Base-by-base conservation (phyloP, 176 grass and related monocot species). In the Musa troglodytarum region DNA sequence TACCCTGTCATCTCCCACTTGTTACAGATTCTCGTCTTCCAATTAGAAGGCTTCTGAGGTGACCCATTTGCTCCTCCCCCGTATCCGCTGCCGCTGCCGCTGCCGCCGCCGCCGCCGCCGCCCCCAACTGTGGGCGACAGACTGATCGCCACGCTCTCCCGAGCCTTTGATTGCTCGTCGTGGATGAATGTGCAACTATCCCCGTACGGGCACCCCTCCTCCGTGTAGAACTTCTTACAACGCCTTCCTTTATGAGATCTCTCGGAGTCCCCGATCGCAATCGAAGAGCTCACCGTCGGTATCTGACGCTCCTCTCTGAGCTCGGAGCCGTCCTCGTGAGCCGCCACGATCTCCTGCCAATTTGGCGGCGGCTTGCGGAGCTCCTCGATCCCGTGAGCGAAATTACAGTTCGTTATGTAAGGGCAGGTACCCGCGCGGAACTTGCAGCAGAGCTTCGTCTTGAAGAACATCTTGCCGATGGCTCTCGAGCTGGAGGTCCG, bases 1-100 rank as follows among this genome's bases (percentile, higher is more conserved):
- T 99, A 99, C 3, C 96, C 91, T 77, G 96, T 99, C 91, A 92
- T 99, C 91, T 99, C 96, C 96, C 96, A 99, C 86, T 99, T 99
- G 88, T 99, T 99, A 69, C 96, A 99, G 63, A 95, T 95, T 76
- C 96, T 81, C 4, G 91, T 99, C 84, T 99, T 99, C 96, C 96
- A 99, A 79, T 99, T 95, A 1, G 96, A 99, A 8, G 96, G 96
- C 65, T 99, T 99, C 82, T 74, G 88, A 49, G 34, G 75, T 1
- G 72, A 50, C 1, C 15, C 88, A 83, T 76, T 86, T 1, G 53
- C 24, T 22, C 74, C 72, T 16, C 69, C 50, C 19, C 15, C 65
- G 29, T 86, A 86, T 51, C 73, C 65, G 34, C 22, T 22, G 22
- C 22, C 22, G 22, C 22, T 22, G 34, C 34, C 29, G 2, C 29